Conservation (phyloP, 2,329 filamentous ascomycete genomes). For the Monosporascus sp. region DNA sequence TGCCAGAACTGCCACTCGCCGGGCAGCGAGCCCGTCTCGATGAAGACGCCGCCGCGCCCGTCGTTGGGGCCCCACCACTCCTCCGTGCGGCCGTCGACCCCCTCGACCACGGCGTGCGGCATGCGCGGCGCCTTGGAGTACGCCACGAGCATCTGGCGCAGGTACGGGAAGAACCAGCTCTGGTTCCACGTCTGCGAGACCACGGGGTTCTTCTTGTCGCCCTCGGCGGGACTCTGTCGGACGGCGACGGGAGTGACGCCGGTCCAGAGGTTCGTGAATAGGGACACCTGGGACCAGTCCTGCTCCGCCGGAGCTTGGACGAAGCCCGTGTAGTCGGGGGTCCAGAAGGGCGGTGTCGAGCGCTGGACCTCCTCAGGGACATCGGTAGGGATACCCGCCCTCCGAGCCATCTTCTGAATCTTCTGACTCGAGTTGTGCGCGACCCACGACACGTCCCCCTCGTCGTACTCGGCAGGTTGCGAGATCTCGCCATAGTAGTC, state of each 20-base stretch:
- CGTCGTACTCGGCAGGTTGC: not conserved
- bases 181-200: not conserved
- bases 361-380: not conserved
- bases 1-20: constrained; percentile 1
- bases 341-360: constrained; percentile 4
- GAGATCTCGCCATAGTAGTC: constrained; percentile 3
- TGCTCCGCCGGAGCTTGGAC: not conserved
- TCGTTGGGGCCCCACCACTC: constrained; percentile 3
- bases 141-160: not conserved
- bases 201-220: not conserved
- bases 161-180: constrained; percentile 2
- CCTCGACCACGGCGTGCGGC: not conserved
- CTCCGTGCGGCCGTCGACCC: not conserved
- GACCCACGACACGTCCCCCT: constrained; percentile 1
- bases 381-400: not conserved
- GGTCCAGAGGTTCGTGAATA: constrained; percentile 3
- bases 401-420: not conserved
- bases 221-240: not conserved
- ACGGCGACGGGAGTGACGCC: constrained; percentile 1
- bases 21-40: constrained; percentile 1
- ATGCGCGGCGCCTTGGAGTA: not conserved
- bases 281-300: constrained; percentile 1
- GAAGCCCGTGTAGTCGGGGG: constrained; percentile 2
- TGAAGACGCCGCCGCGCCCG: not conserved
- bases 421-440: not conserved